Percentiles rank a stretch among this genome's conserved stretches.
phyloP scores from a whole-genome alignment of 2,329 filamentous ascomycete species.

The Aspergillus neoniger region DNA sequence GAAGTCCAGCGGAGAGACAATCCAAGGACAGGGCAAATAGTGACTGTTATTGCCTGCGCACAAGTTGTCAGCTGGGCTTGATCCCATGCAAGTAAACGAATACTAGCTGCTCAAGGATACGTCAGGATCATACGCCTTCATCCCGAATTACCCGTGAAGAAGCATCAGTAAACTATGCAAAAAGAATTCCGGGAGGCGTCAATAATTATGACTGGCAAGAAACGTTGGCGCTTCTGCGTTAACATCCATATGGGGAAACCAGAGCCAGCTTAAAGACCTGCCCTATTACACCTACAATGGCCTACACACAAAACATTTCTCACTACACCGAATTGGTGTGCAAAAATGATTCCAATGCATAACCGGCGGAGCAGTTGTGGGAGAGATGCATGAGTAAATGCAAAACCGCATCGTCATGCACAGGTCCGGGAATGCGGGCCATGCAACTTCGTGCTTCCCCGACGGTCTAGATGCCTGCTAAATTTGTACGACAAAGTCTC shows the following conservation, averaged over 20 bases:
- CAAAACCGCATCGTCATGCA: conserved; percentile 11
- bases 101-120: conserved; percentile 13
- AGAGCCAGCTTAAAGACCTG: not conserved
- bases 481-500: not conserved
- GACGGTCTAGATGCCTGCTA: not conserved
- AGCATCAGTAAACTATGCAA: not conserved
- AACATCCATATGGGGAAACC: not conserved
- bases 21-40: not conserved
- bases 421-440: conserved; percentile 13
- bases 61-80: not conserved
- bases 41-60: not conserved
- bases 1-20: not conserved
- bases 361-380: not conserved
- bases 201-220: too few relatives aligned
- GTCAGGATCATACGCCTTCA: conserved; percentile 6
- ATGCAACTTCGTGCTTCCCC: conserved; percentile 8
- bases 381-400: conserved; percentile 14
- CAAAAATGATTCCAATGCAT: conserved; percentile 4
- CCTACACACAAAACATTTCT: not conserved
- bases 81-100: not conserved
- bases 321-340: not conserved
- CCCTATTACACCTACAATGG: not conserved
- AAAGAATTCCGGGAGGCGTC: not conserved
- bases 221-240: too few relatives aligned
- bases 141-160: conserved; percentile 10